Conservation (phyloP, 2,329 filamentous ascomycete genomes). For the Talaromyces pinophilus region DNA sequence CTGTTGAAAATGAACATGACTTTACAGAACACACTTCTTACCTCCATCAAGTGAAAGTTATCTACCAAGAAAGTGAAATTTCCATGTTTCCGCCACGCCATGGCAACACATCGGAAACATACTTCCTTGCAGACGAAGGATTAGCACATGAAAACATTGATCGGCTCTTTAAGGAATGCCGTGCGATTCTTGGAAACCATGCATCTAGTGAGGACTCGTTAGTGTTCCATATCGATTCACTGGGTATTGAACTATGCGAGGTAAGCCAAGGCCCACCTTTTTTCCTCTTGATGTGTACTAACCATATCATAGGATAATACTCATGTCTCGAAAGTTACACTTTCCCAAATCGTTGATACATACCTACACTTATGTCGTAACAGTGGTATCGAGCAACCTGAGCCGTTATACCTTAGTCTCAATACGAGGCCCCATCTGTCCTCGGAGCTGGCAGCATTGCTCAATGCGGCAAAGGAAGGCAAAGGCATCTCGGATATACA, state of each 20-base stretch:
- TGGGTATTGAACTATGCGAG: slow-evolving; percentile 60
- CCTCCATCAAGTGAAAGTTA: slow-evolving; percentile 53
- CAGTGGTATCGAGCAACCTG: slow-evolving; percentile 55
- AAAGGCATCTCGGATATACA: slow-evolving; percentile 58
- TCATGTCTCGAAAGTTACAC: slow-evolving; percentile 51
- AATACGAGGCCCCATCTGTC: slow-evolving; percentile 56
- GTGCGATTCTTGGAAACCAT: slow-evolving; percentile 56
- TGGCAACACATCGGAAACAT: slow-evolving; percentile 56
- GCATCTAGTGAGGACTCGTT: slow-evolving; percentile 60
- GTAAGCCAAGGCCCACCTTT: slow-evolving; percentile 43
- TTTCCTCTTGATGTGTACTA: slow-evolving; percentile 20
- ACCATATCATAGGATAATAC: slow-evolving; percentile 51
- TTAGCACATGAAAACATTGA: slow-evolving; percentile 56
- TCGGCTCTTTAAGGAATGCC: slow-evolving; percentile 59
- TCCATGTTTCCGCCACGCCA: slow-evolving; percentile 60
- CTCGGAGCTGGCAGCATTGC: slow-evolving; percentile 55
- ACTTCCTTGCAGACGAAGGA: slow-evolving; percentile 58
- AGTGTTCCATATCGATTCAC: slow-evolving; percentile 55
- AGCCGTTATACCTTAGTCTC: slow-evolving; percentile 61
- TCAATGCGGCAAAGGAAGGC: slow-evolving; percentile 56
- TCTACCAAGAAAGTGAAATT: slow-evolving; percentile 59
- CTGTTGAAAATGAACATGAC: slow-evolving; percentile 22
- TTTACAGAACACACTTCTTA: slow-evolving; percentile 19
- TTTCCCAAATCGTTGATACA: slow-evolving; percentile 60
- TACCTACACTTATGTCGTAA: slow-evolving; percentile 62